Conservation (phyloP, 768 basidiomycete genomes). For the Termitomyces sp. region DNA sequence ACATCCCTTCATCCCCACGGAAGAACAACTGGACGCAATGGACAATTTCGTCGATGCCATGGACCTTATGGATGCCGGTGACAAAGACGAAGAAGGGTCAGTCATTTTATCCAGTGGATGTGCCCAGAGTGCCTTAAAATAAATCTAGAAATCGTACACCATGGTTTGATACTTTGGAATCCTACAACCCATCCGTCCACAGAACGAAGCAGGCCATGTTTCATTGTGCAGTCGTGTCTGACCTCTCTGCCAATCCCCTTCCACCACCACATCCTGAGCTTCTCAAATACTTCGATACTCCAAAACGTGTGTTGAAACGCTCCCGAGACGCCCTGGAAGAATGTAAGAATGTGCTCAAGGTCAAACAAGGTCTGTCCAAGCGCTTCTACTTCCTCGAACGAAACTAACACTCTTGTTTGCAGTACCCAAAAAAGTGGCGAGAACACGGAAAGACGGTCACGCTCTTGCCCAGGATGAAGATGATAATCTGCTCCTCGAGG, state of each 20-base stretch:
- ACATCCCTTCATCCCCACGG: slow-evolving; percentile 82
- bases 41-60: slow-evolving; percentile 83
- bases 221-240: slow-evolving; percentile 76
- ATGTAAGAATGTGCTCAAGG: slow-evolving; percentile 65
- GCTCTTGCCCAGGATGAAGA: slow-evolving; percentile 62
- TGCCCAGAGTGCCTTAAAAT: not conserved
- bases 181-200: slow-evolving; percentile 89
- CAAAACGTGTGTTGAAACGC: slow-evolving; percentile 61
- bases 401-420: not conserved
- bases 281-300: slow-evolving; percentile 80
- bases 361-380: slow-evolving; percentile 67
- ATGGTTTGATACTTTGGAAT: slow-evolving; percentile 77
- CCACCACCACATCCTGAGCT: slow-evolving; percentile 86
- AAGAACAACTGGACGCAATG: slow-evolving; percentile 79
- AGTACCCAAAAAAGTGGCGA: slow-evolving; percentile 65
- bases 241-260: slow-evolving; percentile 71
- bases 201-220: slow-evolving; percentile 92
- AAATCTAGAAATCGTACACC: slow-evolving; percentile 49
- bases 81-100: slow-evolving; percentile 75
- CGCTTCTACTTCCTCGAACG: not conserved
- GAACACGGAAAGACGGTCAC: slow-evolving; percentile 60
- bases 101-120: slow-evolving; percentile 14
- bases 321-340: slow-evolving; percentile 53
- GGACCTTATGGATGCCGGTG: slow-evolving; percentile 79
- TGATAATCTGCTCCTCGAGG: slow-evolving; percentile 54